Evolutionary conservation across 2,329 filamentous ascomycete species (phyloP), one percentile per base, ranked within the genome.

Genomic region (Fusarium fracticaudum): DNA sequence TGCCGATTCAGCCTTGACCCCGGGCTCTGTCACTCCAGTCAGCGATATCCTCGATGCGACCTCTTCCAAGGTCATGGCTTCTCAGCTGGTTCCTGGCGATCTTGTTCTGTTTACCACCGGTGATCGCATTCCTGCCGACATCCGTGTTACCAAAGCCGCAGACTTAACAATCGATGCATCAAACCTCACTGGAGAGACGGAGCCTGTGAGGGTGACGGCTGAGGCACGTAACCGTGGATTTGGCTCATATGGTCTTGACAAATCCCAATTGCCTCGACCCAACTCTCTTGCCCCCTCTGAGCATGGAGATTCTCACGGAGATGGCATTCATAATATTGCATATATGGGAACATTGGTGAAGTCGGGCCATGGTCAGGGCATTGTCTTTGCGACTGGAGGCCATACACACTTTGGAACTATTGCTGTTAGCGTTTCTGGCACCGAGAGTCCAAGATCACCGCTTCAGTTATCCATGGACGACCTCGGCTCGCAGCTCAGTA

Each of bases 321-420:
- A 93, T 71, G 92, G 93, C 61, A 90, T 92, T 77, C 93, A 93
- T 78, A 98, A 99, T 79, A 95, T 99, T 81, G 96, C 95, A 5
- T 98, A 98, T 82, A 98, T 99, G 95, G 96, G 96, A 35, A 99
- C 96, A 6, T 84, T 99, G 74, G 95, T 99, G 40, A 94, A 96
- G 75, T 98, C 96, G 41, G 96, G 96, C 17, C 93, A 99, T 79
- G 96, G 96, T 0, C 95, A 98, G 81, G 96, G 96, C 48, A 92
- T 99, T 75, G 96, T 99, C n/a, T 97, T 98, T 81, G 95, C 95
- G 14, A 99, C 96, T 12, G 97, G 97, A 63, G 93, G 93, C 38
- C 91, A 94, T 67, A 99, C 97, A 0, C 95, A 98, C 78, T 98
- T 99, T 83, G 96, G 96, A 47, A 96, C 94, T 57, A 99, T 99